Conservation (phyloP, 2,329 filamentous ascomycete genomes). For the Endocalyx cinctus region DNA sequence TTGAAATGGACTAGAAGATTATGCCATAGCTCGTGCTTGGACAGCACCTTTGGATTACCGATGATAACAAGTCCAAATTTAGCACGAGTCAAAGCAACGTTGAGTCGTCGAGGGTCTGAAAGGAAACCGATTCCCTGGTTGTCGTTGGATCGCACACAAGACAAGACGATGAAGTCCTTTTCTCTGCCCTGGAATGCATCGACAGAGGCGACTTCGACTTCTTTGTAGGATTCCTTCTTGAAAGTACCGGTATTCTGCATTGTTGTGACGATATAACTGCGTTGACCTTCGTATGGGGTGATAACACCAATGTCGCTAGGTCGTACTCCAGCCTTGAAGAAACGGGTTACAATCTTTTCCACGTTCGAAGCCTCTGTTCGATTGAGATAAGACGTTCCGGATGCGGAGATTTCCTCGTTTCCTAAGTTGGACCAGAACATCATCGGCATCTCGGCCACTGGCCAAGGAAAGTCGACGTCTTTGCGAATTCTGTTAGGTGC, state of each 20-base stretch:
- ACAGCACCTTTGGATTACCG: constrained; percentile 94
- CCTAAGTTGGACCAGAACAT: constrained; percentile 99
- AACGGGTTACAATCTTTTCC: constrained; percentile 96
- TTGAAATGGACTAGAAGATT: constrained; percentile 94
- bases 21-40: constrained; percentile 98
- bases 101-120: constrained; percentile 93
- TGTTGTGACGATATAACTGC: constrained; percentile 97
- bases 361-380: constrained; percentile 96
- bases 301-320: constrained; percentile 94
- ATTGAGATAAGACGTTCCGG: constrained; percentile 96
- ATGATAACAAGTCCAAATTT: constrained; percentile 96
- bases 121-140: constrained; percentile 99
- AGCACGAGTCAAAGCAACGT: constrained; percentile 92
- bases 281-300: constrained; percentile 96
- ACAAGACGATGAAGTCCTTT: constrained; percentile 98
- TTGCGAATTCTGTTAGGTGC: constrained; percentile 81
- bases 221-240: constrained; percentile 98
- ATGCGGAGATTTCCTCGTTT: constrained; percentile 96
- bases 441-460: constrained; percentile 90
- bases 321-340: constrained; percentile 98
- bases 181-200: constrained; percentile 98
- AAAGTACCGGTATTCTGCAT: constrained; percentile 98
- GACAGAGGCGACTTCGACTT: constrained; percentile 96
- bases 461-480: constrained; percentile 98
- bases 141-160: constrained; percentile 96